Base-by-base conservation (phyloP, 225 moss, liverwort and hornwort species). In the Anthoceros angustus region DNA sequence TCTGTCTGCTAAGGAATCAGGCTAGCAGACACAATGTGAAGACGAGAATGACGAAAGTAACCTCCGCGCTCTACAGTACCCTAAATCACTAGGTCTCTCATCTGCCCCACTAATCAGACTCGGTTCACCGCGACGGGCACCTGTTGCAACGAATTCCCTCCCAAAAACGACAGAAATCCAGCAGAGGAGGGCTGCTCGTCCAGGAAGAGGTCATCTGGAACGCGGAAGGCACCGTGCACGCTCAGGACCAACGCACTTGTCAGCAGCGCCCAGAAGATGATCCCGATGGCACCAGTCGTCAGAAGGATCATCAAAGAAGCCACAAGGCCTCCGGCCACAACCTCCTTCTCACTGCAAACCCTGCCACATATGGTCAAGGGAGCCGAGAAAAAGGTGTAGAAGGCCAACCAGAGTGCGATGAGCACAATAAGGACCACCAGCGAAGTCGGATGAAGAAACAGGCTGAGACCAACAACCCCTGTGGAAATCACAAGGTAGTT, bases 351-450 rank as follows among this genome's bases (percentile, higher is more conserved):
- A 50, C 49, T 50, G 49, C 49, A 50, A 5, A 20, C 20, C 20
- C 49, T 50, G 49, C 49, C 49, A 50, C 49, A 50, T 14, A 50
- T 50, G 49, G 49, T 50, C 49, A 50, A 20, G 49, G 49, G 49
- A 14, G 16, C 49, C 20, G 49, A 20, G 49, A 50, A 50, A 50
- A 50, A 50, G 20, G 49, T 50, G 49, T 50, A 50, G 49, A 50
- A 50, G 49, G 49, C 49, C 14, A 50, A 14, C 49, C 49, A 50
- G 15, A 50, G 6, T 50, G 16, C 49, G 16, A 50, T 14, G 5
- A 50, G 49, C 16, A 50, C 20, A 20, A 50, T 14, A 5, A 50
- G 49, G 16, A 50, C 49, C 15, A 16, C 5, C 9, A 50, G 49
- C 49, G 49, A 50, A 4, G 49, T 3, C 15, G 49, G 49, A 16